Evolutionary conservation across 78 protist species (phyloP).

Genomic region (Dictyostelium intermedium): DNA sequence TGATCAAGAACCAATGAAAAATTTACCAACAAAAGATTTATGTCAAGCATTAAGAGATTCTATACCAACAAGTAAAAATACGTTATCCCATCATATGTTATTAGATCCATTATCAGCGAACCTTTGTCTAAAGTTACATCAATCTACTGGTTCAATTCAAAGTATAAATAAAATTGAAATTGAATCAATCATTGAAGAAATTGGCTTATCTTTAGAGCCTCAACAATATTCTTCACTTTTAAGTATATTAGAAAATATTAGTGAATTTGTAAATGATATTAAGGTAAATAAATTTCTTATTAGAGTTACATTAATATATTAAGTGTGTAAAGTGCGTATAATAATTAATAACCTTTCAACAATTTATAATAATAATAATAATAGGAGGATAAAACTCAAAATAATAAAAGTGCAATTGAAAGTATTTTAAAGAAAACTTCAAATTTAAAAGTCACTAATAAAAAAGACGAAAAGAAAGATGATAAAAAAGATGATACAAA

Average conservation of each 20-base stretch:
- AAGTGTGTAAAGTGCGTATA: no score
- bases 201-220: slow-evolving; percentile 55
- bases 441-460: background rate
- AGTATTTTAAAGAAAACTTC: slow-evolving; percentile 31
- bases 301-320: no score
- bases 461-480: background rate
- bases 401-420: slow-evolving; percentile 37
- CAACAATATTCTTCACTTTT: slow-evolving; percentile 53
- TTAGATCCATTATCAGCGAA: slow-evolving; percentile 37
- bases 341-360: no score
- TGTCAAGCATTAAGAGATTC: slow-evolving; percentile 24
- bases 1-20: slow-evolving; percentile 1
- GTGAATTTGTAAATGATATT: slow-evolving; percentile 58
- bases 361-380: no score
- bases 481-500: background rate
- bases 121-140: slow-evolving; percentile 33
- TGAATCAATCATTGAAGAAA: slow-evolving; percentile 49
- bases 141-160: slow-evolving; percentile 18
- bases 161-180: slow-evolving; percentile 52
- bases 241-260: slow-evolving; percentile 40
- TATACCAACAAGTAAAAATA: slow-evolving; percentile 31
- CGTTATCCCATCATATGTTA: slow-evolving; percentile 40
- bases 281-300: slow-evolving; percentile 20
- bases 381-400: slow-evolving; percentile 34
- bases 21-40: slow-evolving; percentile 33